phyloP scores from a whole-genome alignment of 1,139 yeast species.

The Pichia sp. region DNA sequence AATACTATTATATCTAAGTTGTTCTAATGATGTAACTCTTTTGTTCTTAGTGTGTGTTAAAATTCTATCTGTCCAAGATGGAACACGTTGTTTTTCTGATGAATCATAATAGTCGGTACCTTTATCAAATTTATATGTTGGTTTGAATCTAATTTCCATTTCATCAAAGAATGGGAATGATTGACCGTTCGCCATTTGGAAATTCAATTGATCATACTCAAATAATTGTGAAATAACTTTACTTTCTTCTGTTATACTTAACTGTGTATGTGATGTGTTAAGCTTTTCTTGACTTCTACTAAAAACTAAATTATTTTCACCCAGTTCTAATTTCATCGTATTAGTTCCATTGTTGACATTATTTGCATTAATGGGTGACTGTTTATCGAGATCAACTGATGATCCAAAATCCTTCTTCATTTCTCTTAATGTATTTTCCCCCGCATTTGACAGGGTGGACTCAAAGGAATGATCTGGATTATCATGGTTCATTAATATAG shows the following conservation, averaged over 20 bases:
- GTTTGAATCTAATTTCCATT: constrained; percentile 69
- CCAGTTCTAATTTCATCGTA: background rate
- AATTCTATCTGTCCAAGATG: constrained; percentile 95
- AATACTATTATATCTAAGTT: constrained; percentile 57
- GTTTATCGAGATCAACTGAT: no score
- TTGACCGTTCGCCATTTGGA: constrained; percentile 76
- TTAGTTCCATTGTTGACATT: no score
- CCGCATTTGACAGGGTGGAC: no score
- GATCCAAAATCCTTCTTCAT: no score
- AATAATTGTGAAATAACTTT: constrained; percentile 45
- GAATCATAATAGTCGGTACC: constrained; percentile 79
- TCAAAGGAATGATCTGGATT: no score
- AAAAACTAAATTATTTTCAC: background rate
- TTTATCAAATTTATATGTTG: constrained; percentile 91
- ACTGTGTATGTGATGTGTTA: constrained; percentile 2
- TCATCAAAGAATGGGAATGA: constrained; percentile 82
- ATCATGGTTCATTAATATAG: no score
- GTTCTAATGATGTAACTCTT: constrained; percentile 45
- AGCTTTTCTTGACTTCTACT: constrained; percentile 7
- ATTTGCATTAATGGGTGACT: no score
- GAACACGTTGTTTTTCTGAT: constrained; percentile 85
- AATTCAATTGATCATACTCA: constrained; percentile 73
- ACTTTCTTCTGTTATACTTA: constrained; percentile 5
- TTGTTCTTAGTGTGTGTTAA: constrained; percentile 42
- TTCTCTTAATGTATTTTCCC: no score